Evolutionary conservation across 1,284 basidiomycete genomes (phyloP).

Genomic region (Fomitiporia mediterranea): DNA sequence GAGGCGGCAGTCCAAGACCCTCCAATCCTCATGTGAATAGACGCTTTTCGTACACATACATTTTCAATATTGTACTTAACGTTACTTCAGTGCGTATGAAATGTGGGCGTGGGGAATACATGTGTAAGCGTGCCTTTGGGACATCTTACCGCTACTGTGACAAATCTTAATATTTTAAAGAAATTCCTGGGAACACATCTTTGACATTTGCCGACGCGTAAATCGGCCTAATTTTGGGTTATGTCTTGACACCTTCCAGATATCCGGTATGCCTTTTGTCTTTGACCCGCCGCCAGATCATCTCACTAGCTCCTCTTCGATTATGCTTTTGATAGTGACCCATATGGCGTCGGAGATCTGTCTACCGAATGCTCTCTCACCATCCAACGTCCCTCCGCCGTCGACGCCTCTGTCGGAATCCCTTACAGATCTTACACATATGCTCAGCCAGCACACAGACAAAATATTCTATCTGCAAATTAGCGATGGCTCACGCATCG

Average conservation of each 20-base stretch:
- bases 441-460: constrained; percentile 20
- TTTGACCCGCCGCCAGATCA: no score
- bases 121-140: constrained; percentile 24
- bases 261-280: constrained; percentile 24
- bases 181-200: constrained; percentile 32
- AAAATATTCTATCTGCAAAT: constrained; percentile 34
- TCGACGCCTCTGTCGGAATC: constrained; percentile 3
- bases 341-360: constrained; percentile 21
- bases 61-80: not conserved
- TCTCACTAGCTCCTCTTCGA: no score
- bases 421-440: constrained; percentile 23
- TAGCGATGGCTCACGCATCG: constrained; percentile 28
- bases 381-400: constrained; percentile 22
- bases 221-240: constrained; percentile 31
- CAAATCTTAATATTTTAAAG: constrained; percentile 16
- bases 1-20: constrained; percentile 28
- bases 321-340: constrained; percentile 26
- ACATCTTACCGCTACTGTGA: not conserved
- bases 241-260: constrained; percentile 33
- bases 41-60: not conserved
- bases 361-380: constrained; percentile 16
- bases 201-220: constrained; percentile 32
- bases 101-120: constrained; percentile 33
- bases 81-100: constrained; percentile 29
- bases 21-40: constrained; percentile 29